Conservation (phyloP, 2,329 filamentous ascomycete species). For the Magnaporthiopsis rhizophila region DNA sequence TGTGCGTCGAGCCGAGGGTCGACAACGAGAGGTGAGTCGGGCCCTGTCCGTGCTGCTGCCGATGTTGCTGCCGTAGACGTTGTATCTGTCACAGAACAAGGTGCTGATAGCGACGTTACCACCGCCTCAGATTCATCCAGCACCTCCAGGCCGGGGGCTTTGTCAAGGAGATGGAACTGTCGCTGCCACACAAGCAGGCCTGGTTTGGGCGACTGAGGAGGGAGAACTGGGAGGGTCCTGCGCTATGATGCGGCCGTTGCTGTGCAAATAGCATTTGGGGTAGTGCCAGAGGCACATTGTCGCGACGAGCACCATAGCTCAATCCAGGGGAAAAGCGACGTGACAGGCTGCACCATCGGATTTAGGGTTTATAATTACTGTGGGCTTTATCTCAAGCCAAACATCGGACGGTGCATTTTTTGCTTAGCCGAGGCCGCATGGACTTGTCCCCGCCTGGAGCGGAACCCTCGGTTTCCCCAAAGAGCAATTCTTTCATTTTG, state of each 20-base stretch:
- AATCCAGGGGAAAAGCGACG: too few species aligned
- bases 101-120: background rate
- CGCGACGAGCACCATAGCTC: background rate
- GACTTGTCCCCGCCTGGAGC: background rate
- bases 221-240: constrained; percentile 71
- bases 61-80: too few species aligned
- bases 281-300: background rate
- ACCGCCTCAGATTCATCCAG: constrained; percentile 42
- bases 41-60: too few species aligned
- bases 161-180: constrained; percentile 75
- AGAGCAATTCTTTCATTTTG: background rate
- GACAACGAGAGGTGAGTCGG: constrained; percentile 74
- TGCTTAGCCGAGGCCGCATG: background rate
- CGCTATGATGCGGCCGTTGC: constrained; percentile 30
- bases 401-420: background rate
- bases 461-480: background rate
- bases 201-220: constrained; percentile 75
- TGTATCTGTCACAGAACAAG: background rate
- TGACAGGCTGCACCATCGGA: background rate
- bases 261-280: background rate
- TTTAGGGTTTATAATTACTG: background rate
- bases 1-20: constrained; percentile 82
- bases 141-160: constrained; percentile 73
- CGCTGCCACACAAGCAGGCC: constrained; percentile 87
- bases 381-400: background rate